phyloP scores from a whole-genome alignment of 495 filamentous ascomycete genomes.

The Daldinia vernicosa region DNA sequence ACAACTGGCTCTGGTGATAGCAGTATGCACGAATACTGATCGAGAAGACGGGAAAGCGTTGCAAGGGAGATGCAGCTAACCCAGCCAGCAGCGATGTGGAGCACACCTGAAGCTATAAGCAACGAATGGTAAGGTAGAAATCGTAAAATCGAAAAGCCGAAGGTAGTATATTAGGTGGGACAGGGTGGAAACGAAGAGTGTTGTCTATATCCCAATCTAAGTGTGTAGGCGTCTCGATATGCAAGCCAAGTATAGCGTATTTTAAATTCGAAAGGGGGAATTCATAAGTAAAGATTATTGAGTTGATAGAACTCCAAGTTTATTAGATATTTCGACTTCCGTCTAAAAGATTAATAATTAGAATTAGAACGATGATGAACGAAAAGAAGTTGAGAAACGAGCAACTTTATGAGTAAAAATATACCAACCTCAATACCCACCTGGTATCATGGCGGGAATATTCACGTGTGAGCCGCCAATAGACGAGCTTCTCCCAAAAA shows the following conservation, averaged over 20 bases:
- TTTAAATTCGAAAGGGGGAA: not conserved
- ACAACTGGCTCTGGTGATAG: not conserved
- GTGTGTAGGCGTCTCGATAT: slow-evolving; percentile 11
- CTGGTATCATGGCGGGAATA: slow-evolving; percentile 10
- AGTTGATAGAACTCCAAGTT: not conserved
- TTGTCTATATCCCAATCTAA: slow-evolving; percentile 19
- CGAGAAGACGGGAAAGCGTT: slow-evolving; percentile 15
- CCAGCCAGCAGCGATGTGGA: slow-evolving; percentile 15
- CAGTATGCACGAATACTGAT: slow-evolving; percentile 25
- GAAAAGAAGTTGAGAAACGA: slow-evolving; percentile 9
- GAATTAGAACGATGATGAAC: slow-evolving; percentile 10
- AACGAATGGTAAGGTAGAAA: slow-evolving; percentile 18
- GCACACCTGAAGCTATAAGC: slow-evolving; percentile 17
- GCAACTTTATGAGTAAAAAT: slow-evolving; percentile 20
- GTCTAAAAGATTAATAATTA: not conserved
- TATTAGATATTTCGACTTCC: slow-evolving; percentile 1
- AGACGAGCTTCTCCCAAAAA: slow-evolving; percentile 13
- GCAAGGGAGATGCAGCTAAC: slow-evolving; percentile 22
- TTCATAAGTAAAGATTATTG: not conserved
- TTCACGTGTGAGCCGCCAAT: slow-evolving; percentile 27
- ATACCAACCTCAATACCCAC: slow-evolving; percentile 8
- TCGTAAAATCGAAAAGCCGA: slow-evolving; percentile 6
- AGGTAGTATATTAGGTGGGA: slow-evolving; percentile 19
- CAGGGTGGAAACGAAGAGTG: slow-evolving; percentile 29
- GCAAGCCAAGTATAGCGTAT: slow-evolving; percentile 8